Conservation (phyloP, 805 yeast genomes). For the Cyberlindnera americana region DNA sequence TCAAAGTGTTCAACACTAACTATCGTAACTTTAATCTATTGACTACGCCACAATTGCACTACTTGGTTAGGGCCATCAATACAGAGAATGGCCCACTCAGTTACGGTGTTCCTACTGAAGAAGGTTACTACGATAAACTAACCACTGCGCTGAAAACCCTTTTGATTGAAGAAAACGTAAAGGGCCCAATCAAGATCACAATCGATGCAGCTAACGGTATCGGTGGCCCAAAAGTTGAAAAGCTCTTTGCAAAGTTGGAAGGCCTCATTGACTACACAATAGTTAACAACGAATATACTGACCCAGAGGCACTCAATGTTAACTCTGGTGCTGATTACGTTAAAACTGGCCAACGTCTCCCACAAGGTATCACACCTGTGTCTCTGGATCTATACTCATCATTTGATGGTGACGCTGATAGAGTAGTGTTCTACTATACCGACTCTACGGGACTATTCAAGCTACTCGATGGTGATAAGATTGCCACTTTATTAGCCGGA, state of each 20-base stretch:
- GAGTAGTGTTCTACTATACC: constrained; percentile 77
- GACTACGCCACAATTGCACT: constrained; percentile 95
- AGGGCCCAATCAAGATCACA: constrained; percentile 41
- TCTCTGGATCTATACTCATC: constrained; percentile 63
- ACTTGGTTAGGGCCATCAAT: constrained; percentile 70
- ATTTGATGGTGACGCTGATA: constrained; percentile 96
- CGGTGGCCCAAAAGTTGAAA: constrained; percentile 72
- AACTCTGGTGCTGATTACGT: constrained; percentile 96
- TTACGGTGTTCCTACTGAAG: constrained; percentile 61
- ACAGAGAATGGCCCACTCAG: constrained; percentile 38
- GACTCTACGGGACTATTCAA: constrained; percentile 39
- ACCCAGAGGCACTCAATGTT: constrained; percentile 61
- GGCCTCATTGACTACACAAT: constrained; percentile 41
- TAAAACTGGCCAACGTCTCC: constrained; percentile 80
- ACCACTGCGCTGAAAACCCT: constrained; percentile 49
- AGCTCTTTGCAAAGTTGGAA: constrained; percentile 42
- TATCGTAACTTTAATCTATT: constrained; percentile 60
- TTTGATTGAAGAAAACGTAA: constrained; percentile 27
- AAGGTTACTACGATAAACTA: constrained; percentile 68
- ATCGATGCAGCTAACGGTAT: constrained; percentile 97
- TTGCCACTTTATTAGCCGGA: constrained; percentile 77
- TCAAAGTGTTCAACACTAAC: constrained; percentile 44
- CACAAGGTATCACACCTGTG: constrained; percentile 50
- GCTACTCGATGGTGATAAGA: constrained; percentile 88
- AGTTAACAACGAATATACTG: constrained; percentile 51